Evolutionary conservation across 257 asterid species (phyloP), one percentile per base, ranked within the genome.

Genomic region (Datura wrightii): DNA sequence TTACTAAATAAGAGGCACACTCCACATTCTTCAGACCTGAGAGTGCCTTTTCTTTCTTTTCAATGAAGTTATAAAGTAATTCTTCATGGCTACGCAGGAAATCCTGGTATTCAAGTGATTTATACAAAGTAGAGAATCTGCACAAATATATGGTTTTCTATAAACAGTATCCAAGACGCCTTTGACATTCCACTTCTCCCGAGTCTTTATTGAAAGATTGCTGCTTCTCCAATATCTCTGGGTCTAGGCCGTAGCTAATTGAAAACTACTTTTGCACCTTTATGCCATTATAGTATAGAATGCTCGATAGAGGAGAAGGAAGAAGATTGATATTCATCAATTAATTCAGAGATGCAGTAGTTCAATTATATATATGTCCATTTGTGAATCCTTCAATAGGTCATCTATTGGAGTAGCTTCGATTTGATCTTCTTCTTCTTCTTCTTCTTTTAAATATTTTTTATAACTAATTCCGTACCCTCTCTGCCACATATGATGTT

Each of bases 1-100:
- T 41, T 69, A n/a, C 34, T 10, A 39, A 69, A 41, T 8, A 69
- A 8, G 11, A 8, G 53, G 9, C 52, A 69, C 16, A 69, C 36
- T 69, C 79, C 52, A 69, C 79, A 37, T 66, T 66, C 74, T 66
- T 66, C 24, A 66, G 79, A 16, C 34, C 79, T 60, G 39, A 16
- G 8, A 13, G 79, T 69, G 50, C 53, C 16, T 18, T 41, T 16
- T 18, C 14, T 69, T 39, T 5, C 79, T 53, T 53, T 53, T 53
- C 4, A 44, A 69, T 8, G 8, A 69, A 24, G 31, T 24, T 24
- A 24, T 24, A 24, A 24, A 62, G 70, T 31, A 62, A 62, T 62
- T 8, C 34, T 39, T 69, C 79, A 16, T 69, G 39, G 53, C 5
- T 16, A 69, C 53, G 79, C 31, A 24, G 79, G 79, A 42, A 70